Conservation (phyloP, 441 rosid genomes). For the Adansonia rubrostipa region DNA sequence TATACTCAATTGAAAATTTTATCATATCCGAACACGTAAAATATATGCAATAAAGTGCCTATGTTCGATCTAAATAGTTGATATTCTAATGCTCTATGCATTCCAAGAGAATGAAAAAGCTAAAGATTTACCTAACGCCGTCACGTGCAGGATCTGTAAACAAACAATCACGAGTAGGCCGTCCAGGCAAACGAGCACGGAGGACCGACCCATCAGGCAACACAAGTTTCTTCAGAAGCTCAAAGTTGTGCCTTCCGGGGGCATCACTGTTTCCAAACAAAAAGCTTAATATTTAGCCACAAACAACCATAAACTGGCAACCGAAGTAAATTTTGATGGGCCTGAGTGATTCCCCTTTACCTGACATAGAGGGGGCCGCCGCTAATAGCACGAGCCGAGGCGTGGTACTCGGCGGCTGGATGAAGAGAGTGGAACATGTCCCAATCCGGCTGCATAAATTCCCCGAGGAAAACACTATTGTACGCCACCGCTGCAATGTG, state of each 20-base stretch:
- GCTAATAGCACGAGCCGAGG: slow-evolving; percentile 88
- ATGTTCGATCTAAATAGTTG: not conserved
- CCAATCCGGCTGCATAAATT: slow-evolving; percentile 93
- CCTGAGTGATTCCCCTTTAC: slow-evolving; percentile 32
- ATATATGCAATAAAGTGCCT: not conserved
- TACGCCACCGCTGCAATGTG: slow-evolving; percentile 90
- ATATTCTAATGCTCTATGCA: no score
- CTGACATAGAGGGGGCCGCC: slow-evolving; percentile 94
- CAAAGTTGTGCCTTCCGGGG: slow-evolving; percentile 85
- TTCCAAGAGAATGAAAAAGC: not conserved
- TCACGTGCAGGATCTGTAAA: slow-evolving; percentile 87
- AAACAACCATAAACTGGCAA: not conserved
- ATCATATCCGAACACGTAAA: no score
- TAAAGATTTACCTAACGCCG: slow-evolving; percentile 64
- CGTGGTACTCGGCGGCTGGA: slow-evolving; percentile 92
- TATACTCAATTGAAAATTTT: not conserved
- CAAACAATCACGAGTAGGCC: slow-evolving; percentile 84
- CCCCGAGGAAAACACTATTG: slow-evolving; percentile 88
- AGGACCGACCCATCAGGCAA: slow-evolving; percentile 88
- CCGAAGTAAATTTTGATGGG: no score
- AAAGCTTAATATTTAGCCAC: not conserved
- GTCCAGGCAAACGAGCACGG: slow-evolving; percentile 78
- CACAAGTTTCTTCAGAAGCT: slow-evolving; percentile 71
- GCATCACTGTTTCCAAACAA: slow-evolving; percentile 63
- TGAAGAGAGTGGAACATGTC: slow-evolving; percentile 94